These are phyloP conservation scores for Amaranthus hypochondriacus DNA, from an alignment of 148 eudicot species.

Conservation along the genomic window DNA sequence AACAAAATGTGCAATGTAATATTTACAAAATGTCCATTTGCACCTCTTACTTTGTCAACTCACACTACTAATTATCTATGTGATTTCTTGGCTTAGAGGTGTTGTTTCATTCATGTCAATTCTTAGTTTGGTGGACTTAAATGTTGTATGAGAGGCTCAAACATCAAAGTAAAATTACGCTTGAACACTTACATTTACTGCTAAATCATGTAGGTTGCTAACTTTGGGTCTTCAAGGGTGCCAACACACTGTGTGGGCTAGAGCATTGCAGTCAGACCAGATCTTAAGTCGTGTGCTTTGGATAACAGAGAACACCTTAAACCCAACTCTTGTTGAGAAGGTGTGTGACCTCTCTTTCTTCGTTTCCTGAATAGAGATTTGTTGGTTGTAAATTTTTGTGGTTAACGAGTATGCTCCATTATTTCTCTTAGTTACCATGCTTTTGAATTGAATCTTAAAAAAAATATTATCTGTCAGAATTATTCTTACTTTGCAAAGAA, in stretches of 20 bases:
- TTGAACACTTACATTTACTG: not conserved
- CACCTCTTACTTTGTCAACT: too few relatives aligned
- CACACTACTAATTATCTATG: too few relatives aligned
- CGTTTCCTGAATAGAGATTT: not conserved
- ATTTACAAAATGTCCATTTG: too few relatives aligned
- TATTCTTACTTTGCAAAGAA: too few relatives aligned
- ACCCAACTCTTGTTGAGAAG: conserved; percentile 75
- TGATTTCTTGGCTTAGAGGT: too few relatives aligned
- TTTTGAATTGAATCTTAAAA: too few relatives aligned
- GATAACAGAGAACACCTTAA: conserved; percentile 83
- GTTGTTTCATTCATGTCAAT: too few relatives aligned
- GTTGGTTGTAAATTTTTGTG: not conserved
- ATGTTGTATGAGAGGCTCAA: not conserved
- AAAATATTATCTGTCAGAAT: too few relatives aligned
- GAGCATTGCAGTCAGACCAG: conserved; percentile 62
- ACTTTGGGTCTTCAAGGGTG: conserved; percentile 75
- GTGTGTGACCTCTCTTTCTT: conserved; percentile 26
- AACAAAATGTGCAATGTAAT: too few relatives aligned
- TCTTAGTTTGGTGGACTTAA: too few relatives aligned
- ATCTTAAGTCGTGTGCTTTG: conserved; percentile 71
- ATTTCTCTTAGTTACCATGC: not conserved
- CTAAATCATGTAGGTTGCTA: conserved; percentile 44
- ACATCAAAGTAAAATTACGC: not conserved
- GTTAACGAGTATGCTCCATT: not conserved
- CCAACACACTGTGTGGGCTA: conserved; percentile 63